Evolutionary conservation across 2,329 filamentous ascomycete species (phyloP).

Genomic region (Aspergillus brunneoviolaceus): DNA sequence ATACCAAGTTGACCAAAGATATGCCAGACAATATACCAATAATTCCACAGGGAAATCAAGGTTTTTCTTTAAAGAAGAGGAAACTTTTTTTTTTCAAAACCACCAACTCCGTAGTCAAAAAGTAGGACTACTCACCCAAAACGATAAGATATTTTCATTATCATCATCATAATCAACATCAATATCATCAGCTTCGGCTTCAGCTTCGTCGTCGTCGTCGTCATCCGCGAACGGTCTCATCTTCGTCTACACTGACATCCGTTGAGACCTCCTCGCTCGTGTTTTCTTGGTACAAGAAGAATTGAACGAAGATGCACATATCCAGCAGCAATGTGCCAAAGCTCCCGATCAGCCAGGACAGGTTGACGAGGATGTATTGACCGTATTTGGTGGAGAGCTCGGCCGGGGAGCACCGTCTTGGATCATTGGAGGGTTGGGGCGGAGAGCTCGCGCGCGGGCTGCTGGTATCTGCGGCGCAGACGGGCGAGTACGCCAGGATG

Average conservation of each 20-base stretch:
- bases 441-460: not conserved
- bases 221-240: not conserved
- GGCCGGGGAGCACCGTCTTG: conserved; percentile 57
- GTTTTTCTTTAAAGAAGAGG: too few species aligned
- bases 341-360: conserved; percentile 87
- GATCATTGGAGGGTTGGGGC: conserved; percentile 12
- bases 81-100: not conserved
- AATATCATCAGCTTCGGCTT: not conserved
- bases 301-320: conserved; percentile 83
- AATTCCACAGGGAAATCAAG: not conserved
- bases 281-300: conserved; percentile 72
- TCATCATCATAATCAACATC: not conserved
- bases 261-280: conserved; percentile 16
- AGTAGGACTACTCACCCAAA: not conserved
- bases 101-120: not conserved
- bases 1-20: not conserved
- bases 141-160: not conserved
- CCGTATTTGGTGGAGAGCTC: conserved; percentile 70
- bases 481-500: conserved; percentile 85
- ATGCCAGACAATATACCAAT: not conserved
- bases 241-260: not conserved
- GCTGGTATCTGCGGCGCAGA: conserved; percentile 49
- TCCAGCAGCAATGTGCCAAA: conserved; percentile 84
- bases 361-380: conserved; percentile 82
- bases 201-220: not conserved